Percentiles rank a stretch among this genome's conserved stretches.
These are phyloP conservation scores for Teunomyces cretensis DNA, from an alignment of 805 yeast species.

Conservation along the genomic window DNA sequence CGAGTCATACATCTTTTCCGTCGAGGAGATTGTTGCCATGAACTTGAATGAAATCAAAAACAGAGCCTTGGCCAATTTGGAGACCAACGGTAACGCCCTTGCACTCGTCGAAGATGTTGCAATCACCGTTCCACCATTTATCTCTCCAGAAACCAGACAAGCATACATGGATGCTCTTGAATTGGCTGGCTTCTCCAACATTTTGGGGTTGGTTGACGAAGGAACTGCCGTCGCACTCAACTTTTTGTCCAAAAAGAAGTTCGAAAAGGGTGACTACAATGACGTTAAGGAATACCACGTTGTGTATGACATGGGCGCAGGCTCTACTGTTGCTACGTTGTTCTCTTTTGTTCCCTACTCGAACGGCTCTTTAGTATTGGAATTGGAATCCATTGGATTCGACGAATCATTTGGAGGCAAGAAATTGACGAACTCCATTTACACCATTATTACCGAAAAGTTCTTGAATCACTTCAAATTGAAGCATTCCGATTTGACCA, in stretches of 20 bases:
- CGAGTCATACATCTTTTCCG: conserved; percentile 34
- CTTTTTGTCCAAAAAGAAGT: conserved; percentile 59
- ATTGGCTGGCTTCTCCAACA: conserved; percentile 60
- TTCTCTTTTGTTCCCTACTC: conserved; percentile 55
- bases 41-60: conserved; percentile 59
- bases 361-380: conserved; percentile 46
- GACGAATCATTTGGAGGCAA: conserved; percentile 77
- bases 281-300: conserved; percentile 55
- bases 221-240: conserved; percentile 90
- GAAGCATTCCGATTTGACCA: conserved; percentile 34
- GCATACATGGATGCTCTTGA: conserved; percentile 73
- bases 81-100: conserved; percentile 35
- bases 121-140: conserved; percentile 75
- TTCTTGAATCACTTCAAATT: conserved; percentile 48
- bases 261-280: conserved; percentile 32
- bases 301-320: conserved; percentile 91
- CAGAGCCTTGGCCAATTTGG: conserved; percentile 65
- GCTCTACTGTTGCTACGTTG: conserved; percentile 85
- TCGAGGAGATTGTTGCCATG: conserved; percentile 89
- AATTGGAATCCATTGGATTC: conserved; percentile 70
- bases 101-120: conserved; percentile 63
- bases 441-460: conserved; percentile 57
- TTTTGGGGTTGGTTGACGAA: conserved; percentile 76
- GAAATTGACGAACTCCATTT: conserved; percentile 62
- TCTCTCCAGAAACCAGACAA: conserved; percentile 60